These are phyloP conservation scores for Hypoxylon sp. DNA, from an alignment of 2,329 filamentous ascomycete genomes.

Conservation along the genomic window DNA sequence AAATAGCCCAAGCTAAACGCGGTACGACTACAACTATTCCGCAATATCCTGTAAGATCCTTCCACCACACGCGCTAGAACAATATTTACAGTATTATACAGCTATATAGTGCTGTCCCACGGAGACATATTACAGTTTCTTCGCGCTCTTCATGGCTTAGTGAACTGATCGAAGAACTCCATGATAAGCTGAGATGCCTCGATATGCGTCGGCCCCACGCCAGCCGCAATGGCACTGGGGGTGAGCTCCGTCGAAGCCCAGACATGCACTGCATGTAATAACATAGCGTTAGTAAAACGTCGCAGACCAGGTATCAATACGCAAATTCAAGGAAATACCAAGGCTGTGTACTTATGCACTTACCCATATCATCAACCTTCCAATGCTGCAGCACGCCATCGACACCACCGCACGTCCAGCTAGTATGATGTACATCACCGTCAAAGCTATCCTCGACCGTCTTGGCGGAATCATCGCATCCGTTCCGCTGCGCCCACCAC, in stretches of 20 bases:
- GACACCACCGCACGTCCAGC: constrained; percentile 59
- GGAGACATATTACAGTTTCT: not conserved
- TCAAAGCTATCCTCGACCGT: constrained; percentile 54
- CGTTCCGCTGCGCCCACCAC: constrained; percentile 60
- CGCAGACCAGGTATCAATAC: not conserved
- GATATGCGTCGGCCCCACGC: constrained; percentile 59
- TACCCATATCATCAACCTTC: constrained; percentile 61
- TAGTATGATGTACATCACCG: constrained; percentile 60
- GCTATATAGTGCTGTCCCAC: constrained; percentile 3
- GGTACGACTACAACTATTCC: not conserved
- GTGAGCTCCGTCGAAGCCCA: constrained; percentile 63
- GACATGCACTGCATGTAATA: constrained; percentile 55
- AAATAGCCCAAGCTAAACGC: not conserved
- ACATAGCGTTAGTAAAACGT: constrained; percentile 9
- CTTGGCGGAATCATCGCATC: constrained; percentile 54
- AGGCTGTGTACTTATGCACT: constrained; percentile 27
- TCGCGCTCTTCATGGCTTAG: constrained; percentile 45
- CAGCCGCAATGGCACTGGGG: constrained; percentile 59
- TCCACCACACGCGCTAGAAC: not conserved
- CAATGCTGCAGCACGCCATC: constrained; percentile 61
- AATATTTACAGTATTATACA: constrained; percentile 32
- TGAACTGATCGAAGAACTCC: constrained; percentile 61
- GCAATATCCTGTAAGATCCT: not conserved
- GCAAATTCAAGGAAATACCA: not conserved
- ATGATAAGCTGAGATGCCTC: constrained; percentile 61